A percentile compares a stretch with the other conserved stretches of the same genome.
Conservation (phyloP, 352 stramenopile species). For the Globisporangium canariense region DNA sequence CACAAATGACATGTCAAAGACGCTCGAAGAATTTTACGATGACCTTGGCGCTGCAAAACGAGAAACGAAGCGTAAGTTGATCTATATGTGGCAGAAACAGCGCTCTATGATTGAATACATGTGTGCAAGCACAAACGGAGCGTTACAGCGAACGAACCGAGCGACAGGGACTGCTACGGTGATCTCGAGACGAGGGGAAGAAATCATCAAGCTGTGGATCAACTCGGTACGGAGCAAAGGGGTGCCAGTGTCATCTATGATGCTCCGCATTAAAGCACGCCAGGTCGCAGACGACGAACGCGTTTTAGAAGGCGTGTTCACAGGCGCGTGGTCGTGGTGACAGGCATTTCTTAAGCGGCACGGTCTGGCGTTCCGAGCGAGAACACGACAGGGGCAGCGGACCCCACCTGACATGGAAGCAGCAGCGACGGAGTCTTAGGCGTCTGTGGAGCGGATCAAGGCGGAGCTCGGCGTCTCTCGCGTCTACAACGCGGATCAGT, state of each 20-base stretch:
- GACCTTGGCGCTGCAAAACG: background rate
- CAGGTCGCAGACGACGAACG: background rate
- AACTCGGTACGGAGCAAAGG: background rate
- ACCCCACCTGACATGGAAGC: background rate
- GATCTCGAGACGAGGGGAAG: background rate
- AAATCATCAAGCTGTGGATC: background rate
- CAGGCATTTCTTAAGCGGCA: background rate
- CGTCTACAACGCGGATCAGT: conserved; percentile 2
- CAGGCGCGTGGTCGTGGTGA: background rate
- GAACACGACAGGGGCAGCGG: background rate
- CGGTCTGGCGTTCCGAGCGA: background rate
- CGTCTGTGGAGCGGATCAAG: background rate
- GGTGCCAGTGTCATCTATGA: background rate
- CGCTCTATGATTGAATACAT: background rate
- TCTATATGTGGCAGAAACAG: background rate
- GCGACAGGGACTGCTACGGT: background rate
- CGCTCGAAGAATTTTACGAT: background rate
- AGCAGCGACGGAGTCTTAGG: background rate
- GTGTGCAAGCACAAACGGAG: background rate
- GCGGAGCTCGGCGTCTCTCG: background rate
- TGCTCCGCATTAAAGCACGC: background rate
- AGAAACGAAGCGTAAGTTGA: background rate
- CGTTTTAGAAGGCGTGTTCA: background rate
- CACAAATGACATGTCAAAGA: background rate
- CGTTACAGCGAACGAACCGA: background rate